A percentile compares a stretch with the other conserved stretches of the same genome.
Conservation (phyloP, 2,329 filamentous ascomycete genomes). For the Keithomyces neogunnii region DNA sequence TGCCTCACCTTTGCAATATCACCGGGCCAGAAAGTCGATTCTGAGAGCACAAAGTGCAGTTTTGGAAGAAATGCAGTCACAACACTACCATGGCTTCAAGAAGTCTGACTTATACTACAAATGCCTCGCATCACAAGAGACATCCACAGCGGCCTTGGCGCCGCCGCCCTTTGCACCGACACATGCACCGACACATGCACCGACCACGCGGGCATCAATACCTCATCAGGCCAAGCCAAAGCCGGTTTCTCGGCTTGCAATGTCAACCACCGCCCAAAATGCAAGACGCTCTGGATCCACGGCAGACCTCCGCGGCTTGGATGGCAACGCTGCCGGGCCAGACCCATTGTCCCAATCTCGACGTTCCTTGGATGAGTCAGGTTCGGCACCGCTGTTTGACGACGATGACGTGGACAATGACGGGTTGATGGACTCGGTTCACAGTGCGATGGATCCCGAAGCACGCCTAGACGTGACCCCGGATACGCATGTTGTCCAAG, state of each 20-base stretch:
- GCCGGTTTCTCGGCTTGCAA: constrained; percentile 30
- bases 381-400: constrained; percentile 57
- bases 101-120: constrained; percentile 94
- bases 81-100: constrained; percentile 78
- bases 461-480: constrained; percentile 43
- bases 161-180: constrained; percentile 5
- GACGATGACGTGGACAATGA: constrained; percentile 74
- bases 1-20: constrained; percentile 75
- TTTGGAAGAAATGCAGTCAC: constrained; percentile 74
- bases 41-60: constrained; percentile 74
- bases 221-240: constrained; percentile 36
- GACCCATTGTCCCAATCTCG: constrained; percentile 39
- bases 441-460: constrained; percentile 67
- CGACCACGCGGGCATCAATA: constrained; percentile 22
- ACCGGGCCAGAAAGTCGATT: constrained; percentile 71
- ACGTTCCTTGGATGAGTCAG: constrained; percentile 61
- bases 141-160: constrained; percentile 16
- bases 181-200: constrained; percentile 9
- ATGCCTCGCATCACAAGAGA: constrained; percentile 82
- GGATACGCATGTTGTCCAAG: constrained; percentile 76
- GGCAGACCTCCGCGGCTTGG: constrained; percentile 35
- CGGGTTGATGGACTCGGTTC: constrained; percentile 59
- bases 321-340: constrained; percentile 27
- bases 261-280: constrained; percentile 26
- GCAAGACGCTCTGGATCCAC: constrained; percentile 37